Evolutionary conservation across 1,284 basidiomycete species (phyloP).

Genomic region (Trichosporon faecale): DNA sequence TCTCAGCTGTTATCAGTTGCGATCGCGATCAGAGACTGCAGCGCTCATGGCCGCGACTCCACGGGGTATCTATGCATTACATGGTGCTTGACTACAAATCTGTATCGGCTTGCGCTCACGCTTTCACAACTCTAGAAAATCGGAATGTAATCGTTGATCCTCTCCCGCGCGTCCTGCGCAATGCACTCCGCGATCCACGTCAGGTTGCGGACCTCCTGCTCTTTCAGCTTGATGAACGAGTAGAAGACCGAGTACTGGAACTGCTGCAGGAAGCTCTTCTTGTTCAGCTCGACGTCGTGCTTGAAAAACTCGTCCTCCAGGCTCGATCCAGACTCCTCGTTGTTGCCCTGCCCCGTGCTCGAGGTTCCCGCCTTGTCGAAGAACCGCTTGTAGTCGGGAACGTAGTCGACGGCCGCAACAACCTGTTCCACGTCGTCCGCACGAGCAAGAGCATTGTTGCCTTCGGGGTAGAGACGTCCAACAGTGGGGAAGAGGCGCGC

Average conservation of each 20-base stretch:
- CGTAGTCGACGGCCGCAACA: slow-evolving; percentile 76
- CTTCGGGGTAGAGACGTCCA: slow-evolving; percentile 89
- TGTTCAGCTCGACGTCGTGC: slow-evolving; percentile 89
- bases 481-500: slow-evolving; percentile 94
- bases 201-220: slow-evolving; percentile 96
- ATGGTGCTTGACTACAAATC: slow-evolving; percentile 14
- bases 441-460: slow-evolving; percentile 88
- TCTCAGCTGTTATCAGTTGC: not conserved
- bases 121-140: slow-evolving; percentile 55
- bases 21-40: slow-evolving; percentile 4
- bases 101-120: not conserved
- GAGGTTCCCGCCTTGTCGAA: slow-evolving; percentile 63
- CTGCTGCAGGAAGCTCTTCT: slow-evolving; percentile 89
- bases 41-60: not conserved
- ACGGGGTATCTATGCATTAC: slow-evolving; percentile 13
- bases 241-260: slow-evolving; percentile 93
- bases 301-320: slow-evolving; percentile 96
- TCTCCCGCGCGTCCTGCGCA: slow-evolving; percentile 80
- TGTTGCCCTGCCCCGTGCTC: slow-evolving; percentile 21
- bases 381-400: slow-evolving; percentile 87
- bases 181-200: slow-evolving; percentile 99
- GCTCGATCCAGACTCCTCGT: slow-evolving; percentile 48
- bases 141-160: slow-evolving; percentile 89
- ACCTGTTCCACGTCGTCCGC: slow-evolving; percentile 97
- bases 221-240: slow-evolving; percentile 93